Percentiles rank a stretch among this genome's conserved stretches.
phyloP scores from a whole-genome alignment of 148 eudicot species.

The Talinum fruticosum region DNA sequence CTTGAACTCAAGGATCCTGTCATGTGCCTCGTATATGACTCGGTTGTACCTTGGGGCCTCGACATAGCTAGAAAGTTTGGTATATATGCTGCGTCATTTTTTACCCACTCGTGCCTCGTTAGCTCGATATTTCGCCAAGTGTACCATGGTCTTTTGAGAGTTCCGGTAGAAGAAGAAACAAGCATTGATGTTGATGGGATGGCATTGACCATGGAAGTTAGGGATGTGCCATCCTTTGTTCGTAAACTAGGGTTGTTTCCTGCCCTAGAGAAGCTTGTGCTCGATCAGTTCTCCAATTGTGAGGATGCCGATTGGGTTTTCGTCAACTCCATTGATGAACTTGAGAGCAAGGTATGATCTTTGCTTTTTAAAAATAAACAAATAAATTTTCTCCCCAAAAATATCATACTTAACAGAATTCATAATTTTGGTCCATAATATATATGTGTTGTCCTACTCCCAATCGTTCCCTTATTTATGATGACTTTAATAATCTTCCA shows the following conservation, averaged over 20 bases:
- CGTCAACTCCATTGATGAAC: slow-evolving; percentile 27
- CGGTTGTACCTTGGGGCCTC: slow-evolving; percentile 34
- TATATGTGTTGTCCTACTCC: too few species aligned
- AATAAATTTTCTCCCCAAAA: too few species aligned
- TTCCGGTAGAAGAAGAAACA: too few species aligned
- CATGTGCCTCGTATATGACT: slow-evolving; percentile 32
- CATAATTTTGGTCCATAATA: too few species aligned
- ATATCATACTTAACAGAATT: too few species aligned
- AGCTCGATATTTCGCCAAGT: slow-evolving; percentile 26
- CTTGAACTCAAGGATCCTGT: background rate
- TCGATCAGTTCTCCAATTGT: slow-evolving; percentile 26
- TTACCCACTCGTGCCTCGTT: slow-evolving; percentile 37
- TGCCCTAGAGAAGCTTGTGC: slow-evolving; percentile 1
- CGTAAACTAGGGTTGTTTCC: slow-evolving; percentile 30
- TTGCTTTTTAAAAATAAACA: too few species aligned
- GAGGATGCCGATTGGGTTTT: slow-evolving; percentile 17
- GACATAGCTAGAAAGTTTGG: slow-evolving; percentile 28
- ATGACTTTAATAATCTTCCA: too few species aligned
- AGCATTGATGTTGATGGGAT: too few species aligned
- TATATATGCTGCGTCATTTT: slow-evolving; percentile 28
- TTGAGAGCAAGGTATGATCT: slow-evolving; percentile 30
- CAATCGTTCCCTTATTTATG: too few species aligned
- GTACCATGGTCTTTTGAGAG: slow-evolving; percentile 14
- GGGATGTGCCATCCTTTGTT: slow-evolving; percentile 24
- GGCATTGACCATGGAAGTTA: slow-evolving; percentile 1